These are phyloP conservation scores for Ceriops zippeliana DNA, from an alignment of 345 rosid species.

Conservation along the genomic window DNA sequence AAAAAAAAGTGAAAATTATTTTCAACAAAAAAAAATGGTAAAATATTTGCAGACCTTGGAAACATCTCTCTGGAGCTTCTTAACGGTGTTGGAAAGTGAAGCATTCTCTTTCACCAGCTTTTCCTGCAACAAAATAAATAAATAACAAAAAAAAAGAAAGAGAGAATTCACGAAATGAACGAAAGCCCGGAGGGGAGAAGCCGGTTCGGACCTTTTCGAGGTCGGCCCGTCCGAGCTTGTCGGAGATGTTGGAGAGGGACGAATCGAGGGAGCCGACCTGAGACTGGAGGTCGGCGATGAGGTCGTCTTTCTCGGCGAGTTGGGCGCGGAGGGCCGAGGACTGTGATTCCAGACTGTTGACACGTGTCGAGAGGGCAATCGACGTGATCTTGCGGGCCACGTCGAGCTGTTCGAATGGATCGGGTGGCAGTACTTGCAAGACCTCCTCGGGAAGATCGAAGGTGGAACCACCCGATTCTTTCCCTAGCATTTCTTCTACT, in stretches of 20 bases:
- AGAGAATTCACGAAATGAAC: not conserved
- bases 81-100: constrained; percentile 54
- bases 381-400: constrained; percentile 98
- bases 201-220: constrained; percentile 52
- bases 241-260: constrained; percentile 55
- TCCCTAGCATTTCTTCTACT: constrained; percentile 31
- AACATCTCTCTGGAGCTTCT: constrained; percentile 93
- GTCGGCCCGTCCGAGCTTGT: constrained; percentile 54
- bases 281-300: constrained; percentile 58
- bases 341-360: constrained; percentile 80
- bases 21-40: not conserved
- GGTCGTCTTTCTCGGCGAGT: constrained; percentile 61
- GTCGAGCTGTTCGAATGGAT: constrained; percentile 93
- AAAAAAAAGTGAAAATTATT: not conserved
- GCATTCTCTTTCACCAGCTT: constrained; percentile 60
- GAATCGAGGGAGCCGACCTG: constrained; percentile 65
- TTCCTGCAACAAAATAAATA: constrained; percentile 44
- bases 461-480: constrained; percentile 36
- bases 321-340: constrained; percentile 46
- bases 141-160: not conserved
- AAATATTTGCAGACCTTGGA: constrained; percentile 47
- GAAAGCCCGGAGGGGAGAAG: not conserved
- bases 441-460: constrained; percentile 86
- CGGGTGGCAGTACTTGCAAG: constrained; percentile 65
- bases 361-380: constrained; percentile 81